Evolutionary conservation across 768 basidiomycete genomes (phyloP), one percentile per base, ranked within the genome.

Genomic region (Leccinum longicurvipes): DNA sequence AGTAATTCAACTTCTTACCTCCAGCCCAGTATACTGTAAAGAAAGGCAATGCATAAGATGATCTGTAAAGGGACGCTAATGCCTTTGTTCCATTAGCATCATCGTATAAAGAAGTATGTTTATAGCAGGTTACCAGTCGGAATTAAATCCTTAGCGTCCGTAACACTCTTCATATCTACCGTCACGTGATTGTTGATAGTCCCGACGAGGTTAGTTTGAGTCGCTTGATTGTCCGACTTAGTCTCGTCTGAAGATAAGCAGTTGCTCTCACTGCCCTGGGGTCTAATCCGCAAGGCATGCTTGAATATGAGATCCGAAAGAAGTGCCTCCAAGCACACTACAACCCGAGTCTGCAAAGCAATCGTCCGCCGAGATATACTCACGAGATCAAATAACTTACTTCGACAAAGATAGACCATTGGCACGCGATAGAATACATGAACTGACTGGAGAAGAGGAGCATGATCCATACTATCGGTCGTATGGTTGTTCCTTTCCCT

Each of bases 171-270:
- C 50, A 47, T 29, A 51, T 56, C 64, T 28, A 84, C 83, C 6
- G 87, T 83, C 36, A 89, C 79, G 7, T 90, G 71, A 51, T 89
- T 91, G 67, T 87, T 91, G 64, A 91, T 84, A 64, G 82, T 86
- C 12, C 90, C 89, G 25, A 84, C 79, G n/a, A 89, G 70, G 64
- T 85, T 84, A 7, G 70, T 41, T 12, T 41, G 39, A 41, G 19
- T 39, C n/a, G 36, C 70, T n/a, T 69, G 64, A 48, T 68, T 67
- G 15, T n/a, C 48, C 19, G 27, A 50, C 47, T 61, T 29, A 49
- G 47, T 47, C 23, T n/a, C 41, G 21, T 55, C 53, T 24, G 19
- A 24, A 15, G 42, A 44, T 11, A 9, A 21, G 4, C 61, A 28
- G 28, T 56, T 17, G 51, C n/a, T 51, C 58, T 15, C 59, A 34